These are phyloP conservation scores for Cucumis variabilis DNA, from an alignment of 331 rosid genomes.

Conservation along the genomic window DNA sequence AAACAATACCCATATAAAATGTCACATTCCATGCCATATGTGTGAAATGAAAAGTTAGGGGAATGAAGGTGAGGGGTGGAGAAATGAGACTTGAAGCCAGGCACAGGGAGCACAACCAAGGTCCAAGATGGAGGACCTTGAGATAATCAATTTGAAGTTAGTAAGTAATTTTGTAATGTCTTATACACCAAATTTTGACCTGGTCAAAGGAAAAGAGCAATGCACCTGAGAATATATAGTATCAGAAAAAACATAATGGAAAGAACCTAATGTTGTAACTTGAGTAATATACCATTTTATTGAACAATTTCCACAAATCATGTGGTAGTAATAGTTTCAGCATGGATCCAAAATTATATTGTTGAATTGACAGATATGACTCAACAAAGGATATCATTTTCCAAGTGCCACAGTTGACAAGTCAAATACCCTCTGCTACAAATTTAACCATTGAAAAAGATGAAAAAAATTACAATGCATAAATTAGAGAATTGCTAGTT, in stretches of 20 bases:
- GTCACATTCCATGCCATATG: too few species aligned
- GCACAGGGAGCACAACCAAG: too few species aligned
- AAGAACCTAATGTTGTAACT: slow-evolving; percentile 2
- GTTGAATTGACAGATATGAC: neutral
- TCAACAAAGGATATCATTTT: neutral
- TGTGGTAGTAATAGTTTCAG: too few species aligned
- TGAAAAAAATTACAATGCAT: neutral
- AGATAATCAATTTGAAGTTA: too few species aligned
- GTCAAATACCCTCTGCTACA: slow-evolving; percentile 4
- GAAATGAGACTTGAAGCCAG: too few species aligned
- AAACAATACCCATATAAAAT: too few species aligned
- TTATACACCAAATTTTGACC: slow-evolving; percentile 32
- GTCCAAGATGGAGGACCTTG: too few species aligned
- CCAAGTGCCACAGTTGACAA: slow-evolving; percentile 22
- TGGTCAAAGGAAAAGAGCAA: neutral
- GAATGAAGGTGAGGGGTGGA: too few species aligned
- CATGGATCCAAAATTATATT: neutral
- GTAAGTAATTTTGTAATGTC: too few species aligned
- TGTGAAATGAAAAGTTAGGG: too few species aligned
- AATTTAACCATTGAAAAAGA: neutral
- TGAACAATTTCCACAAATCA: too few species aligned
- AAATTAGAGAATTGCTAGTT: neutral
- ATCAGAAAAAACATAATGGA: neutral
- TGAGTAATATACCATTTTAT: neutral
- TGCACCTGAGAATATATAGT: slow-evolving; percentile 7